Evolutionary conservation across 2,329 filamentous ascomycete genomes (phyloP).

Genomic region (Dryadomyces sulphureus): DNA sequence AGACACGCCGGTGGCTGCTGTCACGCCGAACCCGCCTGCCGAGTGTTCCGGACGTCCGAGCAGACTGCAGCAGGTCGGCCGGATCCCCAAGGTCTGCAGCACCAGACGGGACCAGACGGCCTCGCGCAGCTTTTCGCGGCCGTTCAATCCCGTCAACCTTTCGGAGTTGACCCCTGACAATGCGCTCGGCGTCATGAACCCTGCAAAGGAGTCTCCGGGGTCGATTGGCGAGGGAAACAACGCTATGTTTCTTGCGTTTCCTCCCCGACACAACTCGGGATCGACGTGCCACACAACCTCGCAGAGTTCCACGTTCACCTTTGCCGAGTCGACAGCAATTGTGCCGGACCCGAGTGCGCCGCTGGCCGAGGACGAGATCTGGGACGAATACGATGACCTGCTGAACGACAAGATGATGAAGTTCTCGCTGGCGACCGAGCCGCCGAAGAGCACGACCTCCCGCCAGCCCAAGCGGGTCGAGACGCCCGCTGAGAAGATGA

Average conservation of each 20-base stretch:
- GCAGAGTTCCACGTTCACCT: constrained; percentile 50
- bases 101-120: constrained; percentile 51
- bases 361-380: constrained; percentile 71
- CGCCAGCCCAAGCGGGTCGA: constrained; percentile 28
- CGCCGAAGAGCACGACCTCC: constrained; percentile 41
- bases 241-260: constrained; percentile 60
- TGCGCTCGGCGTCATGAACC: too few species aligned
- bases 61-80: constrained; percentile 65
- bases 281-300: constrained; percentile 41
- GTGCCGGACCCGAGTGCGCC: constrained; percentile 47
- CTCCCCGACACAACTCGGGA: constrained; percentile 57
- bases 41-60: constrained; percentile 34
- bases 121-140: constrained; percentile 71
- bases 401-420: constrained; percentile 41
- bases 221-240: too few species aligned
- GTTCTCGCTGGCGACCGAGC: constrained; percentile 35
- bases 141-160: constrained; percentile 48
- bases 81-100: constrained; percentile 71
- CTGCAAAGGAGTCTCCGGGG: too few species aligned
- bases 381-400: constrained; percentile 87
- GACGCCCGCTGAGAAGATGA: too few species aligned
- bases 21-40: not conserved
- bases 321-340: constrained; percentile 49
- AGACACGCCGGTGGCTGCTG: not conserved
- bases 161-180: constrained; percentile 22